A percentile compares a stretch with the other conserved stretches of the same genome.
Conservation (phyloP, 306 rosid species). For the Lotus japonicus region DNA sequence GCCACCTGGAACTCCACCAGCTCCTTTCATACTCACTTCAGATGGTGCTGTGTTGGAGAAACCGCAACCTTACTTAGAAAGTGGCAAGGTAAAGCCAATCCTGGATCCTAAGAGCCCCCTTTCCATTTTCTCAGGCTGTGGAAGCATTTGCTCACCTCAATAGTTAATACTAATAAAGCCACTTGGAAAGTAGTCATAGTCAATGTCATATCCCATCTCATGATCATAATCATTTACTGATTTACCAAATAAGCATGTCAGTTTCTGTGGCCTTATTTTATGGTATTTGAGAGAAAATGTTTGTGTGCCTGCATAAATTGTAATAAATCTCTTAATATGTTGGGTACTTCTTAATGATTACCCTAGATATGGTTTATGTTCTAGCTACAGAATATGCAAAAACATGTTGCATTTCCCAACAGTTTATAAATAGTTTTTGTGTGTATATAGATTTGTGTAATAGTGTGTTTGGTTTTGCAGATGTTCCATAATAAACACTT, state of each 20-base stretch:
- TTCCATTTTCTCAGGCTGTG: slow-evolving; percentile 44
- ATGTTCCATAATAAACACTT: no score
- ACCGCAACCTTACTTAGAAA: slow-evolving; percentile 45
- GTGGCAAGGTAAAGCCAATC: slow-evolving; percentile 70
- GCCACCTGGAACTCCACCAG: slow-evolving; percentile 27
- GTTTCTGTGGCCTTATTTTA: no score
- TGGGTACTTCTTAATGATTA: background rate
- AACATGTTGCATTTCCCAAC: background rate
- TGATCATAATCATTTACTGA: no score
- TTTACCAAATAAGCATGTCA: background rate
- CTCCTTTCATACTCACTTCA: slow-evolving; percentile 33
- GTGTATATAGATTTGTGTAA: no score
- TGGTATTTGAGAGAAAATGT: background rate
- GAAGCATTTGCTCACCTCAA: slow-evolving; percentile 57
- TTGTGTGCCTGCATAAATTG: no score
- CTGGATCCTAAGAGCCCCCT: slow-evolving; percentile 63
- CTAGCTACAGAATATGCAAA: background rate
- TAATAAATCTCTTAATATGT: no score
- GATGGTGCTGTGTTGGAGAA: slow-evolving; percentile 42
- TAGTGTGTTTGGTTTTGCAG: no score
- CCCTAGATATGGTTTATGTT: background rate
- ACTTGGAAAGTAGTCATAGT: slow-evolving; percentile 57
- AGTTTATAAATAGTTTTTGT: background rate
- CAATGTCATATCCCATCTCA: slow-evolving; percentile 34
- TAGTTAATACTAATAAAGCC: slow-evolving; percentile 55